Evolutionary conservation across 2,329 filamentous ascomycete species (phyloP).

Genomic region (Xylariaceae sp.): DNA sequence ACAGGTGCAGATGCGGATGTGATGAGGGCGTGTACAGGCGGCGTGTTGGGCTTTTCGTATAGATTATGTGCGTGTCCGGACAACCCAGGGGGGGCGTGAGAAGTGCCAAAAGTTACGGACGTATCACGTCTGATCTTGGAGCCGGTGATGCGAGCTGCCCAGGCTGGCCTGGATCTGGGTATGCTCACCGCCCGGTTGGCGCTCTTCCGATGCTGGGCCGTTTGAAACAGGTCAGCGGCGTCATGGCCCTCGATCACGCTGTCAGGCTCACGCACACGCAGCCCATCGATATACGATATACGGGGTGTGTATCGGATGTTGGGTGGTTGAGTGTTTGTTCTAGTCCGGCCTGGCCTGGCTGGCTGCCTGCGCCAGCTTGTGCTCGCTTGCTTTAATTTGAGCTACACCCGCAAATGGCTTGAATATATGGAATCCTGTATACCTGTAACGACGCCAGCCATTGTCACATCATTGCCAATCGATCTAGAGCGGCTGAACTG

Average conservation of each 20-base stretch:
- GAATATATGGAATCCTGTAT: not conserved
- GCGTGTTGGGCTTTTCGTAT: not conserved
- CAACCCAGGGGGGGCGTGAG: not conserved
- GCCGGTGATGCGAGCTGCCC: not conserved
- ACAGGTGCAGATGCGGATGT: slow-evolving; percentile 1
- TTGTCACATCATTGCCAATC: slow-evolving; percentile 10
- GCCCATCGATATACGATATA: not conserved
- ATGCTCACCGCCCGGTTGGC: slow-evolving; percentile 6
- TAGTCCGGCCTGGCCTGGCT: slow-evolving; percentile 9
- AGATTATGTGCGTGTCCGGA: not conserved
- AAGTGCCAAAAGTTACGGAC: slow-evolving; percentile 1
- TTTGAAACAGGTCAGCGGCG: not conserved
- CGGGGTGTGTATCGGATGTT: not conserved
- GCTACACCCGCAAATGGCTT: not conserved
- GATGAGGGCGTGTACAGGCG: not conserved
- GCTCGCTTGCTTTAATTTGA: slow-evolving; percentile 9
- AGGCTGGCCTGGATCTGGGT: not conserved
- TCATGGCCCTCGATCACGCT: not conserved
- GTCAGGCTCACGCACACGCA: not conserved
- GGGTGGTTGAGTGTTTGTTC: slow-evolving; percentile 1
- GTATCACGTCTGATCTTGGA: slow-evolving; percentile 6
- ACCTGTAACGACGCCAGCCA: slow-evolving; percentile 9
- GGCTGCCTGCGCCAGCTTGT: not conserved
- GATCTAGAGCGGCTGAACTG: slow-evolving; percentile 4
- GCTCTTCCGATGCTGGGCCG: not conserved